These are phyloP conservation scores for Penicillium concentricum DNA, from an alignment of 2,329 filamentous ascomycete species.

Conservation along the genomic window DNA sequence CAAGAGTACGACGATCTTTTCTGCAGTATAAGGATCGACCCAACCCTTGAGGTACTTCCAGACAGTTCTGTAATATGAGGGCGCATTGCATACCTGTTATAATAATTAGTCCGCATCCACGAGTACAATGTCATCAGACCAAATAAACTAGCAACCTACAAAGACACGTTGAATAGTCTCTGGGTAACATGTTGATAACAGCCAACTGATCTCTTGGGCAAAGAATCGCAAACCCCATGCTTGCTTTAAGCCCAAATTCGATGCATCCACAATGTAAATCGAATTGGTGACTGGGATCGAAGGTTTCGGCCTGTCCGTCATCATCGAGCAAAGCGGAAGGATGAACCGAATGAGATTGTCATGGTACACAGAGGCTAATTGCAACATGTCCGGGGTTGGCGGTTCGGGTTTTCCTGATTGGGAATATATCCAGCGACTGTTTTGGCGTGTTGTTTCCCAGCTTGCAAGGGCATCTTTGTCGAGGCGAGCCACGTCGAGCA, in stretches of 20 bases:
- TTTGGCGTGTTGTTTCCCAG: conserved; percentile 18
- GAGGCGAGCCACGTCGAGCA: conserved; percentile 18
- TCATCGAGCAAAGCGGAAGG: conserved; percentile 25
- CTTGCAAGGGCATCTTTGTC: conserved; percentile 7
- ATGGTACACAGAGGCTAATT: conserved; percentile 19
- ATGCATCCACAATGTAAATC: conserved; percentile 24
- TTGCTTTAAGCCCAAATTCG: conserved; percentile 20
- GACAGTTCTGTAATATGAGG: conserved; percentile 23
- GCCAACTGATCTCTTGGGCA: conserved; percentile 22
- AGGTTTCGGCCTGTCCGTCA: conserved; percentile 9
- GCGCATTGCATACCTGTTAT: conserved; percentile 25
- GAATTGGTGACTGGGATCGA: conserved; percentile 11
- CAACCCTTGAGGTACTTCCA: conserved; percentile 26
- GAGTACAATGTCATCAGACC: neutral
- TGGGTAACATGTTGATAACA: conserved; percentile 29
- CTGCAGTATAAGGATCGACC: conserved; percentile 27
- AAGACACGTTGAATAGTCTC: conserved; percentile 25
- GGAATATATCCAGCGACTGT: neutral
- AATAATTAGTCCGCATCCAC: neutral
- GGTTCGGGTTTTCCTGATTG: neutral
- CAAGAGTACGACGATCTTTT: conserved; percentile 23
- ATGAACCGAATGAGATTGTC: conserved; percentile 23
- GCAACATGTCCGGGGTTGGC: conserved; percentile 18
- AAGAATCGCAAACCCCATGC: conserved; percentile 23
- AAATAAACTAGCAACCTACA: conserved; percentile 2